Conservation (phyloP, 805 yeast genomes). For the Ogataea henricii region DNA sequence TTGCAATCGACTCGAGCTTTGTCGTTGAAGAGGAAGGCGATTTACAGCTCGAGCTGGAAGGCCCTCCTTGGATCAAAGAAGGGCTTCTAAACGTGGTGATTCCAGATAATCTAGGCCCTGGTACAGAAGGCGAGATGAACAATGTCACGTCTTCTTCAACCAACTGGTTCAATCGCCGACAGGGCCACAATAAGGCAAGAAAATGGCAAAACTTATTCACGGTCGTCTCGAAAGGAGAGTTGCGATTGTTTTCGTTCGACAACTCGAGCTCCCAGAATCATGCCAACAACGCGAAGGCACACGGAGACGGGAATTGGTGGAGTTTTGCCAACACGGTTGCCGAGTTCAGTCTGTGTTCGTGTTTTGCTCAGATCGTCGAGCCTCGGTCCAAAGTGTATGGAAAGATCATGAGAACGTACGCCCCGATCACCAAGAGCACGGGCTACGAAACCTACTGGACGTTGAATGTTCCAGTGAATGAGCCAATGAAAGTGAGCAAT, state of each 20-base stretch:
- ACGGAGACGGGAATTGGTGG: conserved; percentile 67
- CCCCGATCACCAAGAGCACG: conserved; percentile 32
- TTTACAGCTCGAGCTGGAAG: conserved; percentile 61
- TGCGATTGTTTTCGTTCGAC: conserved; percentile 56
- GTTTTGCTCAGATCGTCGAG: conserved; percentile 48
- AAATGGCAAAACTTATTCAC: conserved; percentile 56
- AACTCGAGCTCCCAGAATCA: conserved; percentile 10
- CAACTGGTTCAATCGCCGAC: conserved; percentile 2
- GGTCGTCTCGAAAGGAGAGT: conserved; percentile 69
- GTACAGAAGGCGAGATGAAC: neutral
- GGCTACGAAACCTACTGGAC: conserved; percentile 51
- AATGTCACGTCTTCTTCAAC: neutral
- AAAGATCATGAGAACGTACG: conserved; percentile 15
- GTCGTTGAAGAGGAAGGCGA: conserved; percentile 50
- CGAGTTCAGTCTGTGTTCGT: conserved; percentile 51
- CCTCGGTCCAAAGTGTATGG: conserved; percentile 31
- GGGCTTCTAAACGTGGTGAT: conserved; percentile 51
- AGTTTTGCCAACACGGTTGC: conserved; percentile 61
- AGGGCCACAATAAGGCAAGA: conserved; percentile 7
- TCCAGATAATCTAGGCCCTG: conserved; percentile 7
- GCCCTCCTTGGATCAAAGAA: conserved; percentile 80
- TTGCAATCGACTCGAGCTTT: conserved; percentile 6
- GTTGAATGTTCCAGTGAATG: conserved; percentile 52
- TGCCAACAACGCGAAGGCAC: conserved; percentile 10
- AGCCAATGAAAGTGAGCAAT: conserved; percentile 27